phyloP scores from a whole-genome alignment of 1,284 basidiomycete genomes.

The Boletus smithii region DNA sequence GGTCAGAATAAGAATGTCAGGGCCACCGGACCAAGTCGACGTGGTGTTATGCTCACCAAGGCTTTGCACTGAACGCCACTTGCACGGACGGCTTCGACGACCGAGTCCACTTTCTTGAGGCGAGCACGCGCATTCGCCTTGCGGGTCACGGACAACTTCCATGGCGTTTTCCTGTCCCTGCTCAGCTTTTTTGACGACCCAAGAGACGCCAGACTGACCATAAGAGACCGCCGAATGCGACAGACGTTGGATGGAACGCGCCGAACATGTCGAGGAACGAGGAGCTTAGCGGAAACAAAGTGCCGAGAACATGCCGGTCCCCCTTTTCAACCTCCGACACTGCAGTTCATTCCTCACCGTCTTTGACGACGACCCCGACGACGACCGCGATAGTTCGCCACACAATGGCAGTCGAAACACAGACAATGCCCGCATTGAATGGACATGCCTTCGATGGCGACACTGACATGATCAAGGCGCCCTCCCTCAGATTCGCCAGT shows the following conservation, averaged over 20 bases:
- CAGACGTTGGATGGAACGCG: slow-evolving; percentile 67
- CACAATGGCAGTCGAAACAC: slow-evolving; percentile 43
- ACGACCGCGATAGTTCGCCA: too few relatives aligned
- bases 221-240: slow-evolving; percentile 70
- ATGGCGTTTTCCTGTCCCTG: slow-evolving; percentile 83
- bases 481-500: slow-evolving; percentile 60
- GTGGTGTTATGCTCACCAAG: slow-evolving; percentile 50
- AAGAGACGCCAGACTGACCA: slow-evolving; percentile 48
- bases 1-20: neutral
- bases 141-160: slow-evolving; percentile 86
- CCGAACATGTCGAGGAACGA: slow-evolving; percentile 58
- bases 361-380: slow-evolving; percentile 23
- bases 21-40: neutral
- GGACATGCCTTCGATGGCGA: slow-evolving; percentile 41
- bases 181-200: slow-evolving; percentile 7
- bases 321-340: slow-evolving; percentile 29
- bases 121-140: slow-evolving; percentile 89
- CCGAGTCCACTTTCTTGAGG: slow-evolving; percentile 88
- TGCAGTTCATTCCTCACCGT: slow-evolving; percentile 2
- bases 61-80: slow-evolving; percentile 78
- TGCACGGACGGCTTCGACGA: slow-evolving; percentile 82
- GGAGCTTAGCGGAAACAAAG: neutral
- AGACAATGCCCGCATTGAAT: slow-evolving; percentile 34
- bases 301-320: slow-evolving; percentile 14
- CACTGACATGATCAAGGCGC: slow-evolving; percentile 41